These are phyloP conservation scores for Kalmanozyma brasiliensis DNA, from an alignment of 1,284 basidiomycete species.

Conservation along the genomic window DNA sequence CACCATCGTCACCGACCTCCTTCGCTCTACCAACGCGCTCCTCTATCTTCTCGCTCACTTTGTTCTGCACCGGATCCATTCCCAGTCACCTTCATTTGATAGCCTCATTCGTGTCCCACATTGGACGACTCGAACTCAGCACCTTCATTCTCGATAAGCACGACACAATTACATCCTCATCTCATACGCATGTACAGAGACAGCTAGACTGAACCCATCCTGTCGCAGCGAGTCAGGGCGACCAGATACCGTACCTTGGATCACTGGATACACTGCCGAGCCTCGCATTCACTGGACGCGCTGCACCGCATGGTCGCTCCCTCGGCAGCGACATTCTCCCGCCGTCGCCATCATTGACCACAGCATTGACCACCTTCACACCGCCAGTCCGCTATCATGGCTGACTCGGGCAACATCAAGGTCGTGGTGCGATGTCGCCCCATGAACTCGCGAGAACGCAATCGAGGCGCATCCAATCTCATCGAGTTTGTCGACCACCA, in stretches of 20 bases:
- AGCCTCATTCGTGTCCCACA: constrained; percentile 7
- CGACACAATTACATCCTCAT: neutral
- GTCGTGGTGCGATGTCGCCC: constrained; percentile 65
- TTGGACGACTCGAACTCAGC: no score
- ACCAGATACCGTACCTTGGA: no score
- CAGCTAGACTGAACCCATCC: no score
- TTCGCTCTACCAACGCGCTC: neutral
- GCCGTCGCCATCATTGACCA: no score
- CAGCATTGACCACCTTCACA: no score
- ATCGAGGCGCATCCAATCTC: constrained; percentile 59
- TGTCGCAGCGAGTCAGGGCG: no score
- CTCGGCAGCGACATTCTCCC: no score
- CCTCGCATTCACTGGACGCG: no score
- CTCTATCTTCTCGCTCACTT: no score
- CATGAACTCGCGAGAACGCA: constrained; percentile 59
- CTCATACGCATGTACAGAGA: neutral
- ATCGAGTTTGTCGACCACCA: constrained; percentile 55
- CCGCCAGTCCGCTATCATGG: no score
- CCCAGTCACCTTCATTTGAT: constrained; percentile 6
- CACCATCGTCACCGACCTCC: constrained; percentile 11
- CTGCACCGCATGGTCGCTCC: no score
- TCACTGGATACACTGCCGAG: no score
- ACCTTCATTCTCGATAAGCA: neutral
- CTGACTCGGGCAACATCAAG: constrained; percentile 66
- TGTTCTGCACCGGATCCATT: neutral